Conservation (phyloP, 495 filamentous ascomycete species). For the Mycothermus thermophilus region DNA sequence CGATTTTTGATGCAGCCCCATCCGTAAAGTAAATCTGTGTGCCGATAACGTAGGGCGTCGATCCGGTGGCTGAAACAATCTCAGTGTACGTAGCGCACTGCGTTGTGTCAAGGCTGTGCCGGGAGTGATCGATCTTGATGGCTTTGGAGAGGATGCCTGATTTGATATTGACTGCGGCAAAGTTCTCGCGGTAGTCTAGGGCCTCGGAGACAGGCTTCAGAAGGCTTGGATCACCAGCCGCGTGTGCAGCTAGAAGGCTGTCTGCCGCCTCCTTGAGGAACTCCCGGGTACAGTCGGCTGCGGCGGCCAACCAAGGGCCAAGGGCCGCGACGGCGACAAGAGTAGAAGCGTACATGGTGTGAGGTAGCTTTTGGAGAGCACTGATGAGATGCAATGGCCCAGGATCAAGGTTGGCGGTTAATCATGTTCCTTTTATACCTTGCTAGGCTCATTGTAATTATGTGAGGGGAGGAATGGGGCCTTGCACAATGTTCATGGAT, state of each 20-base stretch:
- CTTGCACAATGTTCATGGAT: no score
- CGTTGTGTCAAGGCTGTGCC: constrained; percentile 32
- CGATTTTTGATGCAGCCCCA: constrained; percentile 22
- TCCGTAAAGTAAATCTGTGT: constrained; percentile 30
- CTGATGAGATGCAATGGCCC: neutral
- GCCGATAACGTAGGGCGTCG: constrained; percentile 36
- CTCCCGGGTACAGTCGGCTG: constrained; percentile 26
- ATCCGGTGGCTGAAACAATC: constrained; percentile 28
- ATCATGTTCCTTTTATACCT: neutral
- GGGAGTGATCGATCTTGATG: constrained; percentile 34
- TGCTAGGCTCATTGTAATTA: neutral
- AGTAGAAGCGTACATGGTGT: neutral
- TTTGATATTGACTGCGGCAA: constrained; percentile 19
- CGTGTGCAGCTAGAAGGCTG: constrained; percentile 32
- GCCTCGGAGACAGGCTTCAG: constrained; percentile 13
- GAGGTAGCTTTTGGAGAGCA: neutral
- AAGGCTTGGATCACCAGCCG: constrained; percentile 21
- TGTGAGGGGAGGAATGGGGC: no score
- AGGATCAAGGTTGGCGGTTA: no score
- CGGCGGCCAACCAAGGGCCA: neutral
- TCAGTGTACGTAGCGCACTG: constrained; percentile 41
- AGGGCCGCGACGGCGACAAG: constrained; percentile 1
- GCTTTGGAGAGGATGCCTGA: constrained; percentile 28
- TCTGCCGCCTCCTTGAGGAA: constrained; percentile 28
- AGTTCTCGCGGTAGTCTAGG: constrained; percentile 22